Evolutionary conservation across 2,329 filamentous ascomycete species (phyloP).

Genomic region (Aspergillus fijiensis): DNA sequence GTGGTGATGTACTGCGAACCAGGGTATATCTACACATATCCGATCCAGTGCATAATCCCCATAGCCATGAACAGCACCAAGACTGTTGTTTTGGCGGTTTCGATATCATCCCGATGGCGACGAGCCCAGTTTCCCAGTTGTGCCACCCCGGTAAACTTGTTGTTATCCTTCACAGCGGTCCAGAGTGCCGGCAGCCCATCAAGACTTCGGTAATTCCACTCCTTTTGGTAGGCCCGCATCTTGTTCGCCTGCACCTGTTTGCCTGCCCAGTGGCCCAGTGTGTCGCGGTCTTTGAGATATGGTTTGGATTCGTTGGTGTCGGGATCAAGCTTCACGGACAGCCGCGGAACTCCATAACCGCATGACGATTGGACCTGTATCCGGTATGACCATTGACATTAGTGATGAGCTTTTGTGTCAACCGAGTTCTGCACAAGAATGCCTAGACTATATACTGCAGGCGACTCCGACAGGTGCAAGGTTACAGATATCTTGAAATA

Average conservation of each 20-base stretch:
- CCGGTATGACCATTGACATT: neutral
- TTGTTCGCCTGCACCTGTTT: constrained; percentile 52
- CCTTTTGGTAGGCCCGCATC: constrained; percentile 56
- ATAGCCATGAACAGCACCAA: constrained; percentile 22
- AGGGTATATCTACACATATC: constrained; percentile 10
- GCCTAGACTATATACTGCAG: neutral
- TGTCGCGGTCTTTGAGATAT: constrained; percentile 55
- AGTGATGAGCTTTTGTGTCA: neutral
- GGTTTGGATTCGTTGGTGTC: constrained; percentile 22
- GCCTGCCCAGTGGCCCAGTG: constrained; percentile 53
- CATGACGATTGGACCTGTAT: constrained; percentile 59
- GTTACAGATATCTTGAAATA: neutral
- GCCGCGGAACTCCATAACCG: constrained; percentile 62
- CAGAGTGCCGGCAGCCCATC: constrained; percentile 61
- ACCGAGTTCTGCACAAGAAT: neutral
- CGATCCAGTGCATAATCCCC: constrained; percentile 19
- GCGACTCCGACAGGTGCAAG: too few species aligned
- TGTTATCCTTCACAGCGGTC: constrained; percentile 51
- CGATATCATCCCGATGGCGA: constrained; percentile 21
- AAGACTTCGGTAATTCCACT: constrained; percentile 57
- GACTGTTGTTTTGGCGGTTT: constrained; percentile 21
- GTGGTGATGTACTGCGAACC: neutral
- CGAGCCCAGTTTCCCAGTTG: constrained; percentile 32
- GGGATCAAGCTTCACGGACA: constrained; percentile 43
- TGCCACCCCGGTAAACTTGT: constrained; percentile 50